Evolutionary conservation across 2,329 filamentous ascomycete genomes (phyloP).

Genomic region (Calonectria pteridis): DNA sequence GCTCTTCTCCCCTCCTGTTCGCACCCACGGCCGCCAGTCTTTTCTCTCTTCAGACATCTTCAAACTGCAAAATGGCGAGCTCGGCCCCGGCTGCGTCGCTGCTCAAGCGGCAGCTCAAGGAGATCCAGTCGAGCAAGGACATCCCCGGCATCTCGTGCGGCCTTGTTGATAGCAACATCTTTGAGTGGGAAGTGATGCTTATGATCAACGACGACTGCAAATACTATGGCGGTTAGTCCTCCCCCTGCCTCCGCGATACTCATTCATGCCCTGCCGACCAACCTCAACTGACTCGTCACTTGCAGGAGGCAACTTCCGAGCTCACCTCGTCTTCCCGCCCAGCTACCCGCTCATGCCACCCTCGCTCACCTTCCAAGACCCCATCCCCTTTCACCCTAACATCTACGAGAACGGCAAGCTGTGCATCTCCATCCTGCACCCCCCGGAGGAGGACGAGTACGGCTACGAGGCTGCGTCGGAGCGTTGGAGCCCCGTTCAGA

Average conservation of each 20-base stretch:
- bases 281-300: neutral
- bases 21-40: neutral
- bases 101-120: conserved; percentile 87
- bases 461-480: conserved; percentile 93
- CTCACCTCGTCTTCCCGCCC: conserved; percentile 83
- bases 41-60: neutral
- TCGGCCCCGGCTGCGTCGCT: conserved; percentile 75
- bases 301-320: conserved; percentile 91
- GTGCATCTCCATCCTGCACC: conserved; percentile 97
- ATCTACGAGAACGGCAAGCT: conserved; percentile 90
- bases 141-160: conserved; percentile 96
- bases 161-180: conserved; percentile 87
- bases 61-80: conserved; percentile 35
- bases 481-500: conserved; percentile 95
- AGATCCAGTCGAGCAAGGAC: conserved; percentile 92
- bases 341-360: conserved; percentile 92
- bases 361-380: conserved; percentile 85
- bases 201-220: conserved; percentile 97
- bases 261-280: conserved; percentile 2
- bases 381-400: conserved; percentile 93
- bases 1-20: neutral
- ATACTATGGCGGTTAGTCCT: conserved; percentile 84
- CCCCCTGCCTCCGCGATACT: conserved; percentile 12
- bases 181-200: conserved; percentile 99
- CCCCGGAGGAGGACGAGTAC: conserved; percentile 92